Conservation (phyloP, 73 alveolate species). For the Paramecium octaurelia region DNA sequence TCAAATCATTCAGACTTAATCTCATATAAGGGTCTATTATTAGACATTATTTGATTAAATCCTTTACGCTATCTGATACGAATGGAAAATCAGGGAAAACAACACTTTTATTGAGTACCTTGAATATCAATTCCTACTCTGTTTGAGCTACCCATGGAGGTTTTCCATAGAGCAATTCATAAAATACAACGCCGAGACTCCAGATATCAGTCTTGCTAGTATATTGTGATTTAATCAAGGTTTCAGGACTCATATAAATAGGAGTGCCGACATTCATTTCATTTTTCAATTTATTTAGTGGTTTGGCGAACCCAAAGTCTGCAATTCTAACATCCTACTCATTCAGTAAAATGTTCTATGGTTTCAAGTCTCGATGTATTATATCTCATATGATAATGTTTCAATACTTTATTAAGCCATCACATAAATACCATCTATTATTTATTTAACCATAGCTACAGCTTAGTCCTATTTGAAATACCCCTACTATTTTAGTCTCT, state of each 20-base stretch:
- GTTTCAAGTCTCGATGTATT: conserved; percentile 68
- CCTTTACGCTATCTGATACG: neutral
- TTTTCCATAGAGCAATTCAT: conserved; percentile 78
- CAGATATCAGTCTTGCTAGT: conserved; percentile 78
- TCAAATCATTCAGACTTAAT: neutral
- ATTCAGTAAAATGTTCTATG: conserved; percentile 46
- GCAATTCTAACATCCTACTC: conserved; percentile 35
- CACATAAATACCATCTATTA: conserved; percentile 31
- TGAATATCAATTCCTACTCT: conserved; percentile 24
- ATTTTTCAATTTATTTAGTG: conserved; percentile 13
- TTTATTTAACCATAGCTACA: neutral
- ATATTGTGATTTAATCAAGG: conserved; percentile 72
- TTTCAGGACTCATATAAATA: conserved; percentile 80
- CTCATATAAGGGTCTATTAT: neutral
- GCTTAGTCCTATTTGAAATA: neutral
- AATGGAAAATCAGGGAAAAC: neutral
- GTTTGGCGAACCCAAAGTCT: conserved; percentile 61
- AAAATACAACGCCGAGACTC: conserved; percentile 82
- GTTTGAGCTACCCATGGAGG: conserved; percentile 78
- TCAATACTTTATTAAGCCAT: conserved; percentile 41
- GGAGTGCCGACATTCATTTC: conserved; percentile 84
- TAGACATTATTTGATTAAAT: neutral
- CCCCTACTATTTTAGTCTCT: neutral
- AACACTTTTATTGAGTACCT: neutral
- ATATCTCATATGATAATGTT: neutral